A percentile compares a stretch with the other conserved stretches of the same genome.
These are phyloP conservation scores for Panus rudis DNA, from an alignment of 768 basidiomycete genomes.

Conservation along the genomic window DNA sequence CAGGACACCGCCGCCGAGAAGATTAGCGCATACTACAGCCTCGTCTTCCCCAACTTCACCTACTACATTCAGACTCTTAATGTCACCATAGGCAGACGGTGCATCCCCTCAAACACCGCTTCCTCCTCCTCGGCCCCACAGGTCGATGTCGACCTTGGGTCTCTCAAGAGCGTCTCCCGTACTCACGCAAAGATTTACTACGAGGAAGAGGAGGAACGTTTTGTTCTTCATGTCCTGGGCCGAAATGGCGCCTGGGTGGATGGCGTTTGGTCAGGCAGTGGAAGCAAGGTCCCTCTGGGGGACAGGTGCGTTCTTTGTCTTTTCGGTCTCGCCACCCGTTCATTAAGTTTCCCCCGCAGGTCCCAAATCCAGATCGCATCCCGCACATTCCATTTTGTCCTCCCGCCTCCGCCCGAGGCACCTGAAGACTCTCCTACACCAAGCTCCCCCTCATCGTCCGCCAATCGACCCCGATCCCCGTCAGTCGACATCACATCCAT, in stretches of 20 bases:
- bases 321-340: slow-evolving; percentile 5
- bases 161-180: slow-evolving; percentile 95
- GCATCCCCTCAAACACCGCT: slow-evolving; percentile 51
- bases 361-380: slow-evolving; percentile 97
- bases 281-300: slow-evolving; percentile 76
- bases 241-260: slow-evolving; percentile 98
- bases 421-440: slow-evolving; percentile 79
- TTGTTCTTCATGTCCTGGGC: slow-evolving; percentile 87
- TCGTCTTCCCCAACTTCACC: slow-evolving; percentile 89
- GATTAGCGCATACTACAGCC: slow-evolving; percentile 90
- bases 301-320: slow-evolving; percentile 53
- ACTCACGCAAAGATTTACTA: slow-evolving; percentile 94
- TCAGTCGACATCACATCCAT: slow-evolving; percentile 73
- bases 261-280: slow-evolving; percentile 89
- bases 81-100: slow-evolving; percentile 90
- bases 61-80: slow-evolving; percentile 96
- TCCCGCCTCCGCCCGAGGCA: slow-evolving; percentile 78
- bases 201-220: slow-evolving; percentile 83
- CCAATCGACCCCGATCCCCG: slow-evolving; percentile 59
- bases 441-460: slow-evolving; percentile 60
- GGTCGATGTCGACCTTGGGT: slow-evolving; percentile 89
- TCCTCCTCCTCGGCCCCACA: slow-evolving; percentile 51
- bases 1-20: slow-evolving; percentile 46
- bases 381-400: slow-evolving; percentile 92
- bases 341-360: slow-evolving; percentile 33